These are phyloP conservation scores for Irpex sp. DNA, from an alignment of 1,284 basidiomycete genomes.

Conservation along the genomic window DNA sequence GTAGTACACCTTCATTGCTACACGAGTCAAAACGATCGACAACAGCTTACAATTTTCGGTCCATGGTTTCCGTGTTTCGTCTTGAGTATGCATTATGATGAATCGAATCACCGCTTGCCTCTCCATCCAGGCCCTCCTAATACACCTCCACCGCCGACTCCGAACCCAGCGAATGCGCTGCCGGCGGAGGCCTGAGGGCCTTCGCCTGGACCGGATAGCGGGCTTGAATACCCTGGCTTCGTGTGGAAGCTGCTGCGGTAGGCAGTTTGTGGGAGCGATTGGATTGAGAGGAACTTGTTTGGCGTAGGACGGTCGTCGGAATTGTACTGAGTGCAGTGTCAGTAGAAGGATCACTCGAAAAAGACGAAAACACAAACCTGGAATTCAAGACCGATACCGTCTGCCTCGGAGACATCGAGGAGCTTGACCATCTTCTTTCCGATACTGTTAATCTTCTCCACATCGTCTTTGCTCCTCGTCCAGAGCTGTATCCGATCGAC, in stretches of 20 bases:
- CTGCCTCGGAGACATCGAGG: constrained; percentile 76
- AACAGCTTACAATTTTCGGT: not conserved
- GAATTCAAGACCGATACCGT: constrained; percentile 84
- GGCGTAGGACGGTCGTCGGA: constrained; percentile 75
- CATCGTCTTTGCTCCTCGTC: constrained; percentile 80
- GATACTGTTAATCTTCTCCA: constrained; percentile 79
- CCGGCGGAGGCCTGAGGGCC: constrained; percentile 22
- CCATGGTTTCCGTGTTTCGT: not conserved
- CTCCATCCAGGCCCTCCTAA: constrained; percentile 27
- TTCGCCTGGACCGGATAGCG: constrained; percentile 26
- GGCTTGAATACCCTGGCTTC: constrained; percentile 27
- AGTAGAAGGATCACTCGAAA: not conserved
- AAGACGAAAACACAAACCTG: constrained; percentile 47
- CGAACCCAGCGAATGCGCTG: constrained; percentile 32
- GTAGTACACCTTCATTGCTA: too few species aligned
- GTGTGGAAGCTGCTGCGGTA: constrained; percentile 58
- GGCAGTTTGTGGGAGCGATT: constrained; percentile 58
- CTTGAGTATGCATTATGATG: not conserved
- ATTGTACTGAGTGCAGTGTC: constrained; percentile 52
- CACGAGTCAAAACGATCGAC: not conserved
- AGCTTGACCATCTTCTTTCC: constrained; percentile 80
- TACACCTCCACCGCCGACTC: constrained; percentile 28
- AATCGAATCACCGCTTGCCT: constrained; percentile 17
- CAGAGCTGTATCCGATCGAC: constrained; percentile 90
- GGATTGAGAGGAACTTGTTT: constrained; percentile 79